Conservation (phyloP, 2,329 filamentous ascomycete species). For the Botrytis elliptica region DNA sequence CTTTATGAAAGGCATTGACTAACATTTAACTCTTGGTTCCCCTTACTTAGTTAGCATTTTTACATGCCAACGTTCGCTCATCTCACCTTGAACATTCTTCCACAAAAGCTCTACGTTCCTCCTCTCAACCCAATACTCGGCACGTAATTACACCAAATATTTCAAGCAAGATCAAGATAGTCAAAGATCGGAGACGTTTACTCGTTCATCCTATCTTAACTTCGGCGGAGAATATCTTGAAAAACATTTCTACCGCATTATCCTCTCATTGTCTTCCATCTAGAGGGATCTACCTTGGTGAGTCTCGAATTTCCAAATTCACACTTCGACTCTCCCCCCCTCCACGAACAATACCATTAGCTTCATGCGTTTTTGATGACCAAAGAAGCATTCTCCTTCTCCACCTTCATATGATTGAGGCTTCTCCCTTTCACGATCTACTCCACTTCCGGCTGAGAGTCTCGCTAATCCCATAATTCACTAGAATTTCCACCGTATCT, state of each 20-base stretch:
- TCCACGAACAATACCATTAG: constrained; percentile 23
- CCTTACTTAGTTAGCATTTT: constrained; percentile 29
- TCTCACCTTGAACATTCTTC: constrained; percentile 25
- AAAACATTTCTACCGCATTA: neutral
- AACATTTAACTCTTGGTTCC: constrained; percentile 34
- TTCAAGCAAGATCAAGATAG: constrained; percentile 21
- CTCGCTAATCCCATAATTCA: constrained; percentile 21
- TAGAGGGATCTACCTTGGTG: constrained; percentile 30
- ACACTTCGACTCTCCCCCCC: constrained; percentile 13
- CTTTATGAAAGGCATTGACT: constrained; percentile 27
- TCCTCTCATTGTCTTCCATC: constrained; percentile 20
- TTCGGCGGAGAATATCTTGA: constrained; percentile 25
- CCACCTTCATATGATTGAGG: constrained; percentile 3
- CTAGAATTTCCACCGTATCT: constrained; percentile 14
- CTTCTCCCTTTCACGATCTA: constrained; percentile 12
- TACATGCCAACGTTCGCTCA: constrained; percentile 40
- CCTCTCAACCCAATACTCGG: constrained; percentile 27
- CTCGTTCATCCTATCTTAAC: constrained; percentile 40
- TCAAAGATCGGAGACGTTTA: constrained; percentile 41
- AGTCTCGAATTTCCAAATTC: constrained; percentile 4
- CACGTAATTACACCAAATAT: constrained; percentile 30
- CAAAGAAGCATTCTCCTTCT: constrained; percentile 26
- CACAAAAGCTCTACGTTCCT: constrained; percentile 30
- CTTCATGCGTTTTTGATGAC: constrained; percentile 6
- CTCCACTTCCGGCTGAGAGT: neutral